A percentile compares a stretch with the other conserved stretches of the same genome.
Conservation (phyloP, 805 yeast genomes). For the Priceomyces fermenticarens region DNA sequence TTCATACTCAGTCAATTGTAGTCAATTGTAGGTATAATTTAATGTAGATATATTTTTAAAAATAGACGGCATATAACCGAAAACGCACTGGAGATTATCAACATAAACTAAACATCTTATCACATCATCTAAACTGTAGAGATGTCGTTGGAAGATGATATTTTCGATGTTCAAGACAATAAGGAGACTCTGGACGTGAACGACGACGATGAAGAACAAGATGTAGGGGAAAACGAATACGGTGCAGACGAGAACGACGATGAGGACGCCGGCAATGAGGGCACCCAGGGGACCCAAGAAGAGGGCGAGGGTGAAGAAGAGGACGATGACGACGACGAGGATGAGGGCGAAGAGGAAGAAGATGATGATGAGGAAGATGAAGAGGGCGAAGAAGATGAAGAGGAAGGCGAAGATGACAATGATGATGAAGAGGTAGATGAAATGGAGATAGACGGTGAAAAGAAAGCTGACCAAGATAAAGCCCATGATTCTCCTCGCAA, state of each 20-base stretch:
- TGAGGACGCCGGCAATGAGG: constrained; percentile 8
- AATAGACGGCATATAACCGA: too few relatives aligned
- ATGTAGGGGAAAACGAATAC: constrained; percentile 22
- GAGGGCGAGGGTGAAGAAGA: constrained; percentile 24
- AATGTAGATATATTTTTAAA: too few relatives aligned
- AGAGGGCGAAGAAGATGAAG: constrained; percentile 12
- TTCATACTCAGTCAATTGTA: too few relatives aligned
- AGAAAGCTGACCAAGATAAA: constrained; percentile 19
- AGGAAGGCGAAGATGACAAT: constrained; percentile 6
- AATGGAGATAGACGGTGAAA: constrained; percentile 23
- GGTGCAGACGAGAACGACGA: constrained; percentile 13
- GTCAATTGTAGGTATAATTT: too few relatives aligned
- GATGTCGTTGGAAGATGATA: constrained; percentile 25
- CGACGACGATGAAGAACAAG: constrained; percentile 14
- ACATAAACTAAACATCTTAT: too few relatives aligned
- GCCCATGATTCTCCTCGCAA: constrained; percentile 1
- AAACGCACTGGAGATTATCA: too few relatives aligned
- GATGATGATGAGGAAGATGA: constrained; percentile 17
- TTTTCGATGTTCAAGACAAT: constrained; percentile 19
- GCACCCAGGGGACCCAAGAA: constrained; percentile 8
- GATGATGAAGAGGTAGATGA: constrained; percentile 21
- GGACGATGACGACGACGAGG: constrained; percentile 22
- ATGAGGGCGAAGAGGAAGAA: constrained; percentile 16
- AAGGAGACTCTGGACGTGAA: constrained; percentile 14
- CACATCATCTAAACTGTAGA: too few relatives aligned